Conservation (phyloP, 495 filamentous ascomycete species). For the Lophiotrema nucula region DNA sequence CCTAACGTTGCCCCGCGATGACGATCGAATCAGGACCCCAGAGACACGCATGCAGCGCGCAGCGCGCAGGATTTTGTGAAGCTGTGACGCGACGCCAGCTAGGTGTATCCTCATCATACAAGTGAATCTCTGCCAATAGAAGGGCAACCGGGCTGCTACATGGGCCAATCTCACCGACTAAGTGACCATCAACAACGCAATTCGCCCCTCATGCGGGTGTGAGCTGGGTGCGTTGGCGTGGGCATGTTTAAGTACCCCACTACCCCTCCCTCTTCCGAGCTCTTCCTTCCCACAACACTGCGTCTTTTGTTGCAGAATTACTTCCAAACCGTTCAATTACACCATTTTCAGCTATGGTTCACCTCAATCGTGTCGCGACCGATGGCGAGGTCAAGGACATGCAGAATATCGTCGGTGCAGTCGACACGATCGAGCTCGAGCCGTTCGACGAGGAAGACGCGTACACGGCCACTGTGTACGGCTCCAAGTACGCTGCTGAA, state of each 20-base stretch:
- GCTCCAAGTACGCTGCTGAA: constrained; percentile 71
- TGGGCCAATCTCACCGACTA: background rate
- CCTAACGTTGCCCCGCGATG: too few species aligned
- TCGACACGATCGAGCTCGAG: constrained; percentile 50
- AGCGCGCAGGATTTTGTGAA: background rate
- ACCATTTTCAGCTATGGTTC: constrained; percentile 57
- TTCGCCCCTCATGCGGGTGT: background rate
- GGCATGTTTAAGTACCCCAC: background rate
- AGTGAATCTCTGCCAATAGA: background rate
- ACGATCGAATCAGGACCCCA: constrained; percentile 4
- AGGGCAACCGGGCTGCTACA: background rate
- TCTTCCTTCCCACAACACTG: background rate
- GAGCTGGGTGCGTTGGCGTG: background rate
- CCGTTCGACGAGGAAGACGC: constrained; percentile 56
- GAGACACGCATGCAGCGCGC: background rate
- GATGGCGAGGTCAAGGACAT: constrained; percentile 47
- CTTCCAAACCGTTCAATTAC: background rate
- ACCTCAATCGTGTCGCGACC: constrained; percentile 57
- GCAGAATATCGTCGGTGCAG: constrained; percentile 32
- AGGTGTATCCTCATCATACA: background rate
- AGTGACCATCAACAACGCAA: background rate
- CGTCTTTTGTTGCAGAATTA: background rate
- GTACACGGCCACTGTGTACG: constrained; percentile 78
- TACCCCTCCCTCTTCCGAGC: background rate
- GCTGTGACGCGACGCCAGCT: background rate